Conservation (phyloP, 139 green algal genomes). For the Astrephomene gubernaculifera region DNA sequence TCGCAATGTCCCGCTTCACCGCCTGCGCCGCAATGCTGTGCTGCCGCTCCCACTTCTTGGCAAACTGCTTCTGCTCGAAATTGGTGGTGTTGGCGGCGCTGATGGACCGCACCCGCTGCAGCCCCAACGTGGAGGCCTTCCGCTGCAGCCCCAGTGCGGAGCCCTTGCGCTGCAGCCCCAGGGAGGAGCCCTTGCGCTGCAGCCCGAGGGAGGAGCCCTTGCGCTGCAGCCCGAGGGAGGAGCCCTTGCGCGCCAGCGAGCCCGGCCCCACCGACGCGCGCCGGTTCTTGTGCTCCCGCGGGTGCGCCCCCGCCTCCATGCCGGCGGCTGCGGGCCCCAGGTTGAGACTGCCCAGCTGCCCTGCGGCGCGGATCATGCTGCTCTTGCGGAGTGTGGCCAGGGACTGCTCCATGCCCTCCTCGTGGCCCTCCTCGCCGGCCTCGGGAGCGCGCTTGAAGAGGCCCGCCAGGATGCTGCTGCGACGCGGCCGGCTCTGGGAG, state of each 20-base stretch:
- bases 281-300: background rate
- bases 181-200: background rate
- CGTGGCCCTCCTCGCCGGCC: no score
- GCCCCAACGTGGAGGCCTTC: background rate
- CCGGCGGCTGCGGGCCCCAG: no score
- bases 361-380: no score
- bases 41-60: constrained; percentile 21
- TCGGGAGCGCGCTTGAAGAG: no score
- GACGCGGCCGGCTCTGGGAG: no score
- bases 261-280: background rate
- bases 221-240: background rate
- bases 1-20: constrained; percentile 7
- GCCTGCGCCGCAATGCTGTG: constrained; percentile 24
- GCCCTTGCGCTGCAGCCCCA: background rate
- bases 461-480: no score
- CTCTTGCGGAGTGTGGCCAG: no score
- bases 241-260: background rate
- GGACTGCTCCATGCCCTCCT: no score
- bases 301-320: background rate
- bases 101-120: constrained; percentile 7
- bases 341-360: no score
- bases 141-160: background rate
- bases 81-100: background rate
- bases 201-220: background rate
- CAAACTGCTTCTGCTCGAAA: constrained; percentile 35